Evolutionary conservation across 2,329 filamentous ascomycete genomes (phyloP).

Genomic region (Botryotinia convoluta): DNA sequence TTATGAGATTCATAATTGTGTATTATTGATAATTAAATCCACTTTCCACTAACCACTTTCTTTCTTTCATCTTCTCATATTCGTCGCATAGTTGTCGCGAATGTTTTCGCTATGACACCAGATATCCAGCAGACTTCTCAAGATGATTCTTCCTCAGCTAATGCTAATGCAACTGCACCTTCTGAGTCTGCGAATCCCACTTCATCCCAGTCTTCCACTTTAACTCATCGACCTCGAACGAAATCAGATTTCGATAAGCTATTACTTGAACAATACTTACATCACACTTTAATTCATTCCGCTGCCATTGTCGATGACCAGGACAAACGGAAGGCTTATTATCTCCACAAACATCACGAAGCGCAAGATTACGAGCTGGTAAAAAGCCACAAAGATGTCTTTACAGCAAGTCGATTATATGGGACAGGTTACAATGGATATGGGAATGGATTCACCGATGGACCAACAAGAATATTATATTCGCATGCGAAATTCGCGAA

Average conservation of each 20-base stretch:
- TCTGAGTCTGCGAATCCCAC: conserved; percentile 28
- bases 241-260: conserved; percentile 44
- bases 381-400: conserved; percentile 54
- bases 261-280: conserved; percentile 61
- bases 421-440: conserved; percentile 82
- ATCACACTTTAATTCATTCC: conserved; percentile 59
- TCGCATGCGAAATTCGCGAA: conserved; percentile 73
- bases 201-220: conserved; percentile 25
- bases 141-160: conserved; percentile 19
- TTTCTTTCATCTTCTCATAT: background rate
- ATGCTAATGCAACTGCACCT: background rate
- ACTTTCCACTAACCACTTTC: background rate
- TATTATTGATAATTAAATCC: background rate
- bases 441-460: conserved; percentile 83
- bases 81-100: conserved; percentile 28
- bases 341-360: conserved; percentile 63
- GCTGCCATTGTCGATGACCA: conserved; percentile 50
- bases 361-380: conserved; percentile 67
- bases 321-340: conserved; percentile 53
- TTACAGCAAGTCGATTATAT: conserved; percentile 57
- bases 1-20: background rate
- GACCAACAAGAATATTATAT: conserved; percentile 63
- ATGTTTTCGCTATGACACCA: conserved; percentile 38
- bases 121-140: conserved; percentile 33
- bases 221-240: conserved; percentile 35